phyloP scores from a whole-genome alignment of 2,329 filamentous ascomycete genomes.

The Pseudogymnoascus sp. region DNA sequence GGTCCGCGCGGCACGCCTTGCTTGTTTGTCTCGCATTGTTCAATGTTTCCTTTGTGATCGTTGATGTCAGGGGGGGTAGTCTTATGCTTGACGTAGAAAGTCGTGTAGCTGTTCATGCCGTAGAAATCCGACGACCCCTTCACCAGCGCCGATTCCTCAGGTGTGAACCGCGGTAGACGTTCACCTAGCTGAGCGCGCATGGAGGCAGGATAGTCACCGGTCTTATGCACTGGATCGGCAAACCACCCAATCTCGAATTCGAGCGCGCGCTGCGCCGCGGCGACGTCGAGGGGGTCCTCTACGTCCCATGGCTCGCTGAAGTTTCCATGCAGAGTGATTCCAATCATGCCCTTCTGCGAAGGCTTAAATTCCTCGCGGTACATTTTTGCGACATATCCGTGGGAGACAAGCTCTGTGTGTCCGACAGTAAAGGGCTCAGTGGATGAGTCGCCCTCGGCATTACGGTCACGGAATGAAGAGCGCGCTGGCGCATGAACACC shows the following conservation, averaged over 20 bases:
- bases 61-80: conserved; percentile 52
- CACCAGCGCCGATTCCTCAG: conserved; percentile 66
- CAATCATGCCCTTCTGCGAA: conserved; percentile 67
- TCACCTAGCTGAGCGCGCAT: conserved; percentile 77
- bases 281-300: conserved; percentile 66
- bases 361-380: conserved; percentile 79
- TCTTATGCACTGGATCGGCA: conserved; percentile 72
- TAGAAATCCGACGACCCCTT: conserved; percentile 86
- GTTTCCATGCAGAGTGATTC: conserved; percentile 81
- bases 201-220: conserved; percentile 74
- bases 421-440: conserved; percentile 78
- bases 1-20: conserved; percentile 67
- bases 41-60: conserved; percentile 71
- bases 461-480: conserved; percentile 68
- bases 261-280: conserved; percentile 72
- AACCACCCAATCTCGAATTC: conserved; percentile 88
- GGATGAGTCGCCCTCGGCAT: conserved; percentile 62
- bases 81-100: conserved; percentile 76
- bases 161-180: conserved; percentile 67
- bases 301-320: conserved; percentile 78
- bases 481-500: conserved; percentile 76
- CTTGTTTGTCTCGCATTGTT: conserved; percentile 65
- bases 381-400: conserved; percentile 72
- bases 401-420: conserved; percentile 73
- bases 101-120: conserved; percentile 90